These are phyloP conservation scores for Neonectria magnoliae DNA, from an alignment of 2,329 filamentous ascomycete species.

Conservation along the genomic window DNA sequence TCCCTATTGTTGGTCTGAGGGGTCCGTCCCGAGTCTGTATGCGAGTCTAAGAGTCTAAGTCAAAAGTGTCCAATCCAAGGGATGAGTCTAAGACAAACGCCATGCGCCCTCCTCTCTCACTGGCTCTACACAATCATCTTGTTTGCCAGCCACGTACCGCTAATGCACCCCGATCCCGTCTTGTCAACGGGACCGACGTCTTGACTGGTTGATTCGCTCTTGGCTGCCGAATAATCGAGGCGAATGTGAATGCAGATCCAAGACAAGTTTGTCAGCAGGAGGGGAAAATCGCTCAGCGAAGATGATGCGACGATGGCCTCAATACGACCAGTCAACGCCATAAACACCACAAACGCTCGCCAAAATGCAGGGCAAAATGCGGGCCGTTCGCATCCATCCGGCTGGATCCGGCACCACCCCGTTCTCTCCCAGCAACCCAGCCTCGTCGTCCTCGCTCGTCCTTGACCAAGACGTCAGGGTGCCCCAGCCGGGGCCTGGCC, in stretches of 20 bases:
- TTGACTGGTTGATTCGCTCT: not conserved
- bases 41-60: not conserved
- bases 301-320: slow-evolving; percentile 20
- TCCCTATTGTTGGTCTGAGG: no score
- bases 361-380: slow-evolving; percentile 29
- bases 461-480: slow-evolving; percentile 15
- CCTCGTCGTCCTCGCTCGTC: slow-evolving; percentile 17
- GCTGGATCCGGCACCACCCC: slow-evolving; percentile 4
- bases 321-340: slow-evolving; percentile 17
- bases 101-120: no score
- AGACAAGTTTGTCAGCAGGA: not conserved
- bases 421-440: slow-evolving; percentile 27
- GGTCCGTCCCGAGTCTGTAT: no score
- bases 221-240: not conserved
- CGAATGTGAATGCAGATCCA: not conserved
- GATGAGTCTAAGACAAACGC: no score
- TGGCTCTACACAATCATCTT: no score
- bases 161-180: no score
- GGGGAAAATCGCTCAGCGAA: slow-evolving; percentile 30
- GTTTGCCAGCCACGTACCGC: no score
- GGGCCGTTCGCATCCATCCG: slow-evolving; percentile 26
- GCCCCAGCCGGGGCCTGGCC: slow-evolving; percentile 13
- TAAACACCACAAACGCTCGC: not conserved
- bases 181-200: not conserved
- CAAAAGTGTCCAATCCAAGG: not conserved